Evolutionary conservation across 2,329 filamentous ascomycete genomes (phyloP), one percentile per base, ranked within the genome.

Genomic region (Westerdykella aurantiaca): DNA sequence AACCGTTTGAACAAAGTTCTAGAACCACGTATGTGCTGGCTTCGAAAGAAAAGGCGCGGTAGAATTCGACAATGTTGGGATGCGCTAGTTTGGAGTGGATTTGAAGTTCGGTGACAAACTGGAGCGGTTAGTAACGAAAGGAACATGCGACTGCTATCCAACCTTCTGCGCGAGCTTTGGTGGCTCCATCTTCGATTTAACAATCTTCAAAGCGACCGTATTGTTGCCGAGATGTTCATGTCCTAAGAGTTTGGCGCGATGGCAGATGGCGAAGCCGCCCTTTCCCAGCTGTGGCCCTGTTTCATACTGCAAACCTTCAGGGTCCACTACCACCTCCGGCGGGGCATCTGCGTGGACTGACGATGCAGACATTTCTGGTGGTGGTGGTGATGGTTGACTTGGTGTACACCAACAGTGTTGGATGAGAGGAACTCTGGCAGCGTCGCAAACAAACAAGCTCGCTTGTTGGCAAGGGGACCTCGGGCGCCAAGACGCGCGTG

Each of bases 61-160:
- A 82, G 67, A 98, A 98, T 57, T 91, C 86, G 50, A 98, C 93
- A 53, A 98, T 91, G 66, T 96, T 95, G 42, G 86, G 86, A 63
- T 98, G 93, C 45, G 84, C 83, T 82, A 98, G 91, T 66, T 97
- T 98, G 35, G 93, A 96, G 71, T 98, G 93, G 48, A 98, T 96
- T 69, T 97, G 91, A 6, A 98, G 80, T 68, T 98, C 93, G 2
- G 81, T 83, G 44, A 82, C 79, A 65, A 85, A 85, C 80, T 84
- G 51, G 22, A 34, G 39, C 45, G 44, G 60, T 66, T 46, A 66
- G 60, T 44, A 53, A 31, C 16, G 13, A 33, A 40, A 21, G 21
- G 9, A 21, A 4, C 38, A 23, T 13, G 2, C 21, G 39, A 31
- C 22, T 47, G 16, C 39, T 17, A 80, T 81, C 40, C 41, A 48